Evolutionary conservation across 2,329 filamentous ascomycete genomes (phyloP), one percentile per base, ranked within the genome.

Genomic region (Cordyceps militaris): DNA sequence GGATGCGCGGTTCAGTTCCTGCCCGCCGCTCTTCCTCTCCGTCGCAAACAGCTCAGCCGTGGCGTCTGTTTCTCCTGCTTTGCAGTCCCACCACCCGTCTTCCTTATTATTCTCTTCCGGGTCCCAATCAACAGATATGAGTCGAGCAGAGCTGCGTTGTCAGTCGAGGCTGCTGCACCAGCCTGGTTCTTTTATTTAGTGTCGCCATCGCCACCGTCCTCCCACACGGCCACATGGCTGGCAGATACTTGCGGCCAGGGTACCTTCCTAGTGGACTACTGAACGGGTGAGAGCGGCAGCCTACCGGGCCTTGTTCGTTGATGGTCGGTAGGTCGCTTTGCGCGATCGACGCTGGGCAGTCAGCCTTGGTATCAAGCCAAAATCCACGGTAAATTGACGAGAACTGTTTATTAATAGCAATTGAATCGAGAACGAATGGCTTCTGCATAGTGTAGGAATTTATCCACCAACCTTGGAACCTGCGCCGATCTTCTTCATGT

Each of bases 31-130:
- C 43, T 48, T 10, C 24, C 53, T 28, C 34, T 49, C 43, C 44
- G 53, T 56, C 44, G 32, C 53, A 56, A 56, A 48, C 44, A 43
- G 53, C 46, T 40, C 43, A 56, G 53, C 53, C 34, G 44, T 49
- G 53, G 53, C 53, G 53, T 56, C 16, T 21, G 16, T 9, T 21
- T 24, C 19, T 44, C 3, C n/a, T 43, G 36, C 13, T 26, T 42
- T 44, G 14, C 24, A 40, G 21, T 48, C 28, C 32, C 42, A 40
- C 53, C 30, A 32, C 34, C 10, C 10, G 19, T 52, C 23, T 46
- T 36, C 34, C 28, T 11, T 16, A 38, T n/a, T 32, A n/a, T 9
- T 8, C 16, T 36, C 9, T 13, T 48, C 23, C 7, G 34, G 16
- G 34, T 40, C 32, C 32, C 44, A 48, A 19, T 42, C 24, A n/a